These are phyloP conservation scores for Curvularia hawaiiensis DNA, from an alignment of 2,329 filamentous ascomycete genomes.

Conservation along the genomic window DNA sequence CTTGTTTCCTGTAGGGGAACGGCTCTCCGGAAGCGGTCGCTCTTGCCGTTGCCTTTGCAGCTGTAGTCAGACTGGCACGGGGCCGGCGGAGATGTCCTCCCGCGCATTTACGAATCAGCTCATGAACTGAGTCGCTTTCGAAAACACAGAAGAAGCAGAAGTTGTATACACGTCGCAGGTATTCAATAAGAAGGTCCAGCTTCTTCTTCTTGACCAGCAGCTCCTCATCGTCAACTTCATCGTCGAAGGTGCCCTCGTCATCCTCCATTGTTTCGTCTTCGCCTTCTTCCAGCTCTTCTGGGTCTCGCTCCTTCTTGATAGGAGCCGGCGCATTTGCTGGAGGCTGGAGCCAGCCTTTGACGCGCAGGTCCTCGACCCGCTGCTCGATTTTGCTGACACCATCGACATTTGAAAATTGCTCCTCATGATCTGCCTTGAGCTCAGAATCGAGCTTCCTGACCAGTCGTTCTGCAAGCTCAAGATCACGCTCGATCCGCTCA, in stretches of 20 bases:
- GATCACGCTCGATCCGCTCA: slow-evolving; percentile 89
- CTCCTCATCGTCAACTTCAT: slow-evolving; percentile 89
- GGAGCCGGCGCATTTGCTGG: slow-evolving; percentile 58
- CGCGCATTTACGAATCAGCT: slow-evolving; percentile 92
- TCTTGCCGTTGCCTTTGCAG: slow-evolving; percentile 82
- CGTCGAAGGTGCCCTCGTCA: slow-evolving; percentile 68
- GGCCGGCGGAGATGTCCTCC: slow-evolving; percentile 96
- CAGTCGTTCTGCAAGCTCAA: slow-evolving; percentile 80
- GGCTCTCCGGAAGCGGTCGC: slow-evolving; percentile 82
- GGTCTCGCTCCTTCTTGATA: slow-evolving; percentile 65
- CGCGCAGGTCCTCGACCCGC: slow-evolving; percentile 79
- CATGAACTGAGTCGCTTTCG: slow-evolving; percentile 95
- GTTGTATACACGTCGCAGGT: slow-evolving; percentile 93
- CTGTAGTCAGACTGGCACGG: slow-evolving; percentile 79
- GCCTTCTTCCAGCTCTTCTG: slow-evolving; percentile 73
- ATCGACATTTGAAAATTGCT: slow-evolving; percentile 53
- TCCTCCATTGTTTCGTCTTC: slow-evolving; percentile 68
- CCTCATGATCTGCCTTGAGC: slow-evolving; percentile 69
- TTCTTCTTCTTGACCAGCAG: slow-evolving; percentile 94
- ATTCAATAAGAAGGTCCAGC: slow-evolving; percentile 93
- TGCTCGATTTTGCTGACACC: slow-evolving; percentile 83
- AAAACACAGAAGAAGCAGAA: slow-evolving; percentile 99
- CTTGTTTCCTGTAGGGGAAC: slow-evolving; percentile 82
- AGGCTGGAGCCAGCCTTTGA: slow-evolving; percentile 77
- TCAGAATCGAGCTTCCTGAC: slow-evolving; percentile 85